Evolutionary conservation across 164 flowering plant species (phyloP).

Genomic region (Aristolochia contorta): DNA sequence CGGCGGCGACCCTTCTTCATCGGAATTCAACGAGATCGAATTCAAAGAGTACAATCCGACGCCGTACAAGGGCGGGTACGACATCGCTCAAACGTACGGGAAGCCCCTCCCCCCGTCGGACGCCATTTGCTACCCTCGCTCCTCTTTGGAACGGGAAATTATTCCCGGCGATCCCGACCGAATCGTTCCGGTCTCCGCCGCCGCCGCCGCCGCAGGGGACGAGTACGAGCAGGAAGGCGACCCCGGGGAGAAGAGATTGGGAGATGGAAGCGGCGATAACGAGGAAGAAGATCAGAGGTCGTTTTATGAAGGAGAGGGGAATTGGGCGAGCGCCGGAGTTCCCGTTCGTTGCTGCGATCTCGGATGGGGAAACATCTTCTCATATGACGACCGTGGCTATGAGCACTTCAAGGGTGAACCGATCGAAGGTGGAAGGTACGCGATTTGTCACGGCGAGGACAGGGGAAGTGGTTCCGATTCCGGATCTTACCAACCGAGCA

Average conservation of each 20-base stretch:
- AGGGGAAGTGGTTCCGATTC: conserved; percentile 1
- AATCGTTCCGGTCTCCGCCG: conserved; percentile 13
- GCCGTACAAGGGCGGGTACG: conserved; percentile 74
- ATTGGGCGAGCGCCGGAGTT: neutral
- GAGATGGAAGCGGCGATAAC: conserved; percentile 9
- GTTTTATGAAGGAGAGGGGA: neutral
- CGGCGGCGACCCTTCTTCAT: conserved; percentile 14
- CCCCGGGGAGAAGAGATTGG: neutral
- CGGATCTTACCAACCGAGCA: neutral
- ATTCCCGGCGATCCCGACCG: conserved; percentile 1
- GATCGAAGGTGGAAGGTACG: neutral
- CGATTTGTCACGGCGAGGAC: neutral
- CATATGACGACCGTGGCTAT: conserved; percentile 1
- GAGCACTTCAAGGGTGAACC: conserved; percentile 1
- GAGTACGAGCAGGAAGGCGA: conserved; percentile 11
- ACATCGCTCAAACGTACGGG: conserved; percentile 45
- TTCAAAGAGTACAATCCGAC: conserved; percentile 56
- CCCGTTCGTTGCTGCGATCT: neutral
- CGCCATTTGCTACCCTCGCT: conserved; percentile 51
- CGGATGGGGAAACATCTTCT: neutral
- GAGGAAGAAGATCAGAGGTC: conserved; percentile 2
- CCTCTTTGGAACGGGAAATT: conserved; percentile 8
- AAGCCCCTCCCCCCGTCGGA: conserved; percentile 62
- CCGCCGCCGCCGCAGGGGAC: conserved; percentile 11
- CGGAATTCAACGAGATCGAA: conserved; percentile 24